Conservation (phyloP, 306 rosid species). For the Cicer judaicum region DNA sequence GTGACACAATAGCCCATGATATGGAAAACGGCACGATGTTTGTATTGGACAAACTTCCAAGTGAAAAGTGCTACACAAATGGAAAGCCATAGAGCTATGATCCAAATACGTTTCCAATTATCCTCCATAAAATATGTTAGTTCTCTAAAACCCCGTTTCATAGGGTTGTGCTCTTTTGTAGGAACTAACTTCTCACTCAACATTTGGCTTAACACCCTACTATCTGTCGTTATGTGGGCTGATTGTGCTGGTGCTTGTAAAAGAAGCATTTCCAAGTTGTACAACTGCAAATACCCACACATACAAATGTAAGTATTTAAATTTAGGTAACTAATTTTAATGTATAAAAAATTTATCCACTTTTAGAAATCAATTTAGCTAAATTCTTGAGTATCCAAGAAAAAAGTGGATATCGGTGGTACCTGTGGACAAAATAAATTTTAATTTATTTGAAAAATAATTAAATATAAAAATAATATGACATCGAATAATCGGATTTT, state of each 20-base stretch:
- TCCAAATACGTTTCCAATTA: constrained; percentile 85
- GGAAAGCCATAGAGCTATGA: constrained; percentile 64
- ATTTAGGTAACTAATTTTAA: too few relatives aligned
- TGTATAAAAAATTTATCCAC: too few relatives aligned
- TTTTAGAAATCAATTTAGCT: too few relatives aligned
- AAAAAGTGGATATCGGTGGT: too few relatives aligned
- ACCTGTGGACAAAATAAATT: too few relatives aligned
- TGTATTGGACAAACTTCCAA: constrained; percentile 83
- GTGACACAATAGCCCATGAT: constrained; percentile 91
- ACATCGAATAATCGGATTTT: too few relatives aligned
- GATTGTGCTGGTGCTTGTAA: constrained; percentile 77
- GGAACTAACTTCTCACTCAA: constrained; percentile 80
- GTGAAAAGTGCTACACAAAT: constrained; percentile 72
- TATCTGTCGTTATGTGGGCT: constrained; percentile 57
- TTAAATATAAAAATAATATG: too few relatives aligned
- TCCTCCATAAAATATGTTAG: constrained; percentile 70
- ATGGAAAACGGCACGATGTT: constrained; percentile 64
- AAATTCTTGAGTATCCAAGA: too few relatives aligned
- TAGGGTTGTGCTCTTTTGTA: constrained; percentile 74
- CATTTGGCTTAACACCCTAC: constrained; percentile 67
- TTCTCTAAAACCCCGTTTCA: constrained; percentile 51
- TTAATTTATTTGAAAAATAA: too few relatives aligned
- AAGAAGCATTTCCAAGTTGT: constrained; percentile 82
- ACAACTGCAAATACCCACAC: constrained; percentile 51
- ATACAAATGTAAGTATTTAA: too few relatives aligned